These are phyloP conservation scores for Chaetomiaceae sp. DNA, from an alignment of 2,329 filamentous ascomycete genomes.

Conservation along the genomic window DNA sequence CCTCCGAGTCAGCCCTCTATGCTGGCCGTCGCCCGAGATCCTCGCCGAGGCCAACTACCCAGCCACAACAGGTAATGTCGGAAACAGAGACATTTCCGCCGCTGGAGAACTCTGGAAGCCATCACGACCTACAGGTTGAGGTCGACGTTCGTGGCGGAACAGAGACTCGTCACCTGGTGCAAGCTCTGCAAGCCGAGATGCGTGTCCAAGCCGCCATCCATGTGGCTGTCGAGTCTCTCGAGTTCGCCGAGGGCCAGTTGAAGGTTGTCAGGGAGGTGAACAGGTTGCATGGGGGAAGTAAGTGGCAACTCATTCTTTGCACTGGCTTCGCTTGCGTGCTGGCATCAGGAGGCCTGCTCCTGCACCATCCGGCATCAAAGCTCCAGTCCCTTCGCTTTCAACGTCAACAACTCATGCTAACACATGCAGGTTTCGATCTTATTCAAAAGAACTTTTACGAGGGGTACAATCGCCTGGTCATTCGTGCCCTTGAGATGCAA, in stretches of 20 bases:
- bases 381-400: neutral
- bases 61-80: neutral
- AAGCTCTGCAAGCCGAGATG: slow-evolving; percentile 25
- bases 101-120: neutral
- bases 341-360: too few species aligned
- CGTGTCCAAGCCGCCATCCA: slow-evolving; percentile 27
- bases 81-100: neutral
- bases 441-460: slow-evolving; percentile 25
- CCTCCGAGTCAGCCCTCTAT: neutral
- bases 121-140: neutral
- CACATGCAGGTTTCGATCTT: slow-evolving; percentile 16
- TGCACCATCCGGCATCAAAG: neutral
- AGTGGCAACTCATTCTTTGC: neutral
- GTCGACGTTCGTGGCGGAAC: neutral
- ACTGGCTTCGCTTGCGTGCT: too few species aligned
- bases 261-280: slow-evolving; percentile 24
- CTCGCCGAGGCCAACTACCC: neutral
- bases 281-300: slow-evolving; percentile 21
- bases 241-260: slow-evolving; percentile 27
- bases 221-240: slow-evolving; percentile 26
- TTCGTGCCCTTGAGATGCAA: slow-evolving; percentile 24
- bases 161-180: slow-evolving; percentile 11
- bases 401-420: neutral
- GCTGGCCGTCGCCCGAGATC: neutral
- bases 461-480: slow-evolving; percentile 25